Conservation (phyloP, 805 yeast genomes). For the Tetrapisispora taiwanensis region DNA sequence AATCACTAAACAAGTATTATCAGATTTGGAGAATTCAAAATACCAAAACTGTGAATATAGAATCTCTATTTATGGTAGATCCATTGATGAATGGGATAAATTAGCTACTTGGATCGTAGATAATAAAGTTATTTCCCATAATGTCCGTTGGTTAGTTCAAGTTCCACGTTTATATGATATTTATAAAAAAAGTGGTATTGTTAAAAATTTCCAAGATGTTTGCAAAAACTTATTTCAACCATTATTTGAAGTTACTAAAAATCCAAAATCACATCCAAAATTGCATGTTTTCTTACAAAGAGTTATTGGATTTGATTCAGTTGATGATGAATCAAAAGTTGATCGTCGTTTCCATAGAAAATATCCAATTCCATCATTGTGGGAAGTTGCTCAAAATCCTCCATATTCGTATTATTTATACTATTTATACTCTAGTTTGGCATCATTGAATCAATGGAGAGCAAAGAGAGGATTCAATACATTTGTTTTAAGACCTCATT, state of each 20-base stretch:
- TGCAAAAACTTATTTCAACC: conserved; percentile 76
- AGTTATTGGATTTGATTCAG: conserved; percentile 96
- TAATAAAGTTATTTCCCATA: conserved; percentile 80
- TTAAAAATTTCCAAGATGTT: conserved; percentile 63
- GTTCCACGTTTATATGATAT: conserved; percentile 89
- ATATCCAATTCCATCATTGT: conserved; percentile 74
- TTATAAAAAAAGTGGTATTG: conserved; percentile 67
- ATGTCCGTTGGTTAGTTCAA: conserved; percentile 95
- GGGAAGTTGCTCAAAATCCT: conserved; percentile 76
- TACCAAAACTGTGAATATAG: conserved; percentile 97
- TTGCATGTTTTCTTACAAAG: conserved; percentile 79
- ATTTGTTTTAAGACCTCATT: conserved; percentile 91
- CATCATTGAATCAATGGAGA: conserved; percentile 81
- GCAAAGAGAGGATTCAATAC: conserved; percentile 67
- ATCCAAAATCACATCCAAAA: conserved; percentile 87
- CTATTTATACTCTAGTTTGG: conserved; percentile 76
- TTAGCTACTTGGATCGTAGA: conserved; percentile 93
- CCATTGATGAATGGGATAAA: conserved; percentile 87
- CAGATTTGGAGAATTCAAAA: conserved; percentile 88
- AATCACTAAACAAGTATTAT: conserved; percentile 84
- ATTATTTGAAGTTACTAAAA: conserved; percentile 75
- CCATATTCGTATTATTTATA: conserved; percentile 96
- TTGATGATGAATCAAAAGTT: conserved; percentile 91
- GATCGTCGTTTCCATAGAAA: conserved; percentile 76
- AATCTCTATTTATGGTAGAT: conserved; percentile 88